A percentile compares a stretch with the other conserved stretches of the same genome.
phyloP scores from a whole-genome alignment of 345 rosid genomes.

The Eucalyptus brandiana region DNA sequence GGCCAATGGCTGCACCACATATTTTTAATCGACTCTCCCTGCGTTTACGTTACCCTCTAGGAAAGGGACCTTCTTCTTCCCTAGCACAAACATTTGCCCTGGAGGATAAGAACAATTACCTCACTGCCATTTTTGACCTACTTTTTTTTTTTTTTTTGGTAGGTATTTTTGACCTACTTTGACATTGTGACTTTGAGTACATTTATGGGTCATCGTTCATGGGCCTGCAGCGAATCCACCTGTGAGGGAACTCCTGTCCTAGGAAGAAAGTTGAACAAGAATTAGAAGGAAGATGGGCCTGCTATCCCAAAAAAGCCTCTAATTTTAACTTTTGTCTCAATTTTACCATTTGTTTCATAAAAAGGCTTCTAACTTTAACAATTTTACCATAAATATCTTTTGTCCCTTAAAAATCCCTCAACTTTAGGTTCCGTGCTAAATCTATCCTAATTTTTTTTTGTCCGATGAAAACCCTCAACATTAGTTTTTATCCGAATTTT shows the following conservation, averaged over 20 bases:
- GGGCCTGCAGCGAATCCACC: not conserved
- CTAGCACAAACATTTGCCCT: not conserved
- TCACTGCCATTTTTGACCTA: not conserved
- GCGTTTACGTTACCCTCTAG: not conserved
- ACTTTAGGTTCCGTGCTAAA: too few species aligned
- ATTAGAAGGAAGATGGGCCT: not conserved
- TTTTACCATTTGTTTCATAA: too few species aligned
- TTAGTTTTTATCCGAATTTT: too few species aligned
- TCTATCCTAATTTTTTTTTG: too few species aligned
- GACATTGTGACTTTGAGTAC: not conserved
- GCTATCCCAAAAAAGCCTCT: too few species aligned
- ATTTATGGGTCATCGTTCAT: not conserved
- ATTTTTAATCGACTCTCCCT: not conserved
- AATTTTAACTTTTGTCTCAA: too few species aligned
- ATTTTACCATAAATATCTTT: too few species aligned
- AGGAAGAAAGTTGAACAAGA: not conserved
- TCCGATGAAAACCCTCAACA: too few species aligned
- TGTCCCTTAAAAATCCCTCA: too few species aligned
- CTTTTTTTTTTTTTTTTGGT: not conserved
- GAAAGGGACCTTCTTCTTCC: not conserved
- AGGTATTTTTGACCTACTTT: not conserved
- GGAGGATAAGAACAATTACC: not conserved
- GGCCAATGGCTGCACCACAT: not conserved
- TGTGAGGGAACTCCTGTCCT: not conserved
- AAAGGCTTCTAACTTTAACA: too few species aligned